Evolutionary conservation across 1,139 yeast genomes (phyloP), one percentile per base, ranked within the genome.

Genomic region (Fermentozyma sake): DNA sequence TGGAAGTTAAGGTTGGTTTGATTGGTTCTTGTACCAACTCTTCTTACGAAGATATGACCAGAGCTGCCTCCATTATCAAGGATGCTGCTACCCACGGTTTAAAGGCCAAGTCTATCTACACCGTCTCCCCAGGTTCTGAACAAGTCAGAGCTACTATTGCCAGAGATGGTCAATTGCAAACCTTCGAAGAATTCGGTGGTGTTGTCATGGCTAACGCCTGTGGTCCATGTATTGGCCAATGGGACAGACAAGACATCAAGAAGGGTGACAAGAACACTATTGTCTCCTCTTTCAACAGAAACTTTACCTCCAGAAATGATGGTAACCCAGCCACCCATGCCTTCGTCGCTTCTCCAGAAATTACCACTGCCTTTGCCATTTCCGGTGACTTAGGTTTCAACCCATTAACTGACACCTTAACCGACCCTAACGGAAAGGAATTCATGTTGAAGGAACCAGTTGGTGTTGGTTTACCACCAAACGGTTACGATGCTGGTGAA

Each of bases 151-250:
- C 97, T 46, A 91, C 97, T 48, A 87, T 91, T 60, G 96, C 81
- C 56, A 83, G 97, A 70, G 98, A 91, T 61, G 97, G 97, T 53
- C 89, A 82, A 69, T 75, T 89, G 52, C 68, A 82, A 55, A 81
- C 89, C 49, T 87, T 91, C 67, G 78, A 80, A 61, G 93, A 85
- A 55, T 83, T 82, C 48, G 97, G 97, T 54, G 97, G 95, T 69
- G 73, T 81, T 41, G 96, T 91, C 39, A 74, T 91, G 64, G 97
- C 98, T 46, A 91, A 91, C 61, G 98, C 98, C 41, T 89, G 98
- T 76, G 98, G 98, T 63, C 98, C 98, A 64, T 89, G 98, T 78
- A 91, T 91, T 58, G 98, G 98, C 62, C 98, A 91, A 76, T 91
- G 98, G 98, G 97, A 91, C 62, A 85, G 98, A 74, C 87, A 77